Base-by-base conservation (phyloP, 106 monocot genomes). In the Posidonia australis region DNA sequence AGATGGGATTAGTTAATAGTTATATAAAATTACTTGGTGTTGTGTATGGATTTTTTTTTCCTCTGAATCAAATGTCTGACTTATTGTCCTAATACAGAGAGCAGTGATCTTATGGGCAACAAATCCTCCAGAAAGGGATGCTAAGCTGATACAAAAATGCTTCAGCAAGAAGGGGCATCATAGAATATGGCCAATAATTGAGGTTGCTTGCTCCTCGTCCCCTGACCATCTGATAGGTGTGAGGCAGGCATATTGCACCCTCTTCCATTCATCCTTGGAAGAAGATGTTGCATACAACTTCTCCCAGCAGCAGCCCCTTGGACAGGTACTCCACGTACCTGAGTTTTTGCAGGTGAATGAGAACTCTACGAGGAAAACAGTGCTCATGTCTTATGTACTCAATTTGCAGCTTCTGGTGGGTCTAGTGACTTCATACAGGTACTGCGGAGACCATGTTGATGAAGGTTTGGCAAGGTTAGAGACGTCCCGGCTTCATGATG, bases 121-220 rank as follows among this genome's bases (percentile, higher is more conserved):
- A 46, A 73, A 88, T 60, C 87, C 87, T 31, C 75, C 83, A 45
- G 78, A 73, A 43, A 77, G 87, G 58, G 87, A 88, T 65, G 87
- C 87, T 0, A 76, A 76, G 51, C 55, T 84, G 23, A 75, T 64
- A 0, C 67, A 77, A 16, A 54, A 83, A 66, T 77, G 75, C 1
- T 36, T 87, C 49, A 72, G 78, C 32, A 75, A 61, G 64, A 81
- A 83, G 24, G 73, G 59, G 13, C 73, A 88, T 21, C 62, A 45
- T 20, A 46, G 73, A 28, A 7, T 78, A 31, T 81, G 63, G 64
- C 66, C 76, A 41, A 18, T 88, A 58, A 54, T 88, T 59, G 87
- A 88, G 66, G 66, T 88, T 27, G 74, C 87, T 5, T 88, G 87
- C 47, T 80, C 87, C 43, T 83, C 87, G 10, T 67, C 80, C 18